Percentiles rank a stretch among this genome's conserved stretches.
phyloP scores from a whole-genome alignment of 306 rosid species.

The Rosa rugosa region DNA sequence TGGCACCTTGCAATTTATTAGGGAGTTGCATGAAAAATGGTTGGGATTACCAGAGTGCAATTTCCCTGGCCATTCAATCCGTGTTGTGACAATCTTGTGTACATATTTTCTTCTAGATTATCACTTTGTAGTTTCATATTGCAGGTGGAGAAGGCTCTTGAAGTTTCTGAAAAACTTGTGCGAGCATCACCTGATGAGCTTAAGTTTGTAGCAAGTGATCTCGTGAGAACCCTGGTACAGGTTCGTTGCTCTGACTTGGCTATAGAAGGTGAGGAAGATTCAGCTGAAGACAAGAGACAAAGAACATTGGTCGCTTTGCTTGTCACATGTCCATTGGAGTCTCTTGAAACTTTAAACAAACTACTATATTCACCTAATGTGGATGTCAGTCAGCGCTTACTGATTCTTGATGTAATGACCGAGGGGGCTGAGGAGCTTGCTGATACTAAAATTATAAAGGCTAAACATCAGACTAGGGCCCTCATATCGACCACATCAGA shows the following conservation, averaged over 20 bases:
- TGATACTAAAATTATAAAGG: slow-evolving; percentile 51
- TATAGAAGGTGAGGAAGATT: slow-evolving; percentile 88
- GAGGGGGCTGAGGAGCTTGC: slow-evolving; percentile 94
- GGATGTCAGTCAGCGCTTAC: slow-evolving; percentile 86
- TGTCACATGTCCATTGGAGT: slow-evolving; percentile 70
- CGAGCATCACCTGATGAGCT: slow-evolving; percentile 97
- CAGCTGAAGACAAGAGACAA: slow-evolving; percentile 84
- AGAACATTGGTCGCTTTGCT: slow-evolving; percentile 75
- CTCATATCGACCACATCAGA: slow-evolving; percentile 73
- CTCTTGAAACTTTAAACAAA: slow-evolving; percentile 69
- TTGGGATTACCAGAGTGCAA: slow-evolving; percentile 21
- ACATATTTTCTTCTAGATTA: slow-evolving; percentile 8
- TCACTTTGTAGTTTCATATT: slow-evolving; percentile 21
- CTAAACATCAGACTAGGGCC: slow-evolving; percentile 53
- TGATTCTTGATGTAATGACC: slow-evolving; percentile 92
- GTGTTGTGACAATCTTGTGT: background rate
- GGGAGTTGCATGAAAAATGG: slow-evolving; percentile 9
- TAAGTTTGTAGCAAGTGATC: slow-evolving; percentile 70
- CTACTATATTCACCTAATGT: slow-evolving; percentile 84
- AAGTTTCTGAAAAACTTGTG: slow-evolving; percentile 78
- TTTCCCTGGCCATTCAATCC: slow-evolving; percentile 4
- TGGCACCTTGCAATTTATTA: background rate
- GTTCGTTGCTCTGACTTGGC: slow-evolving; percentile 92
- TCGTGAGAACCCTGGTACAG: slow-evolving; percentile 76
- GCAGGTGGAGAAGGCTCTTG: slow-evolving; percentile 90